Evolutionary conservation across 768 basidiomycete species (phyloP).

Genomic region (Auriscalpium microsporum): DNA sequence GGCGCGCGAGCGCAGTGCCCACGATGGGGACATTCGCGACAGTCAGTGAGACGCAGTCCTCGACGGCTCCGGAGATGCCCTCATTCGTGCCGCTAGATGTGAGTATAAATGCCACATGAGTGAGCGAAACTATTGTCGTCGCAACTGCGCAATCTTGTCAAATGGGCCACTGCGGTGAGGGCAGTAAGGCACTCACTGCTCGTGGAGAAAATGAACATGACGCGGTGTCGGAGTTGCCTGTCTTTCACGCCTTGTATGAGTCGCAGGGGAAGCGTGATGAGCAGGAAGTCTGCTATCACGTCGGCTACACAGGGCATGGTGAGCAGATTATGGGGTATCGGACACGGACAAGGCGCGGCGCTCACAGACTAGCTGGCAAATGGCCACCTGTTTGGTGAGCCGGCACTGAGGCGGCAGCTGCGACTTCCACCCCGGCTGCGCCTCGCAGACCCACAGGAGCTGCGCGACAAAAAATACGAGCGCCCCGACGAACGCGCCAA

Average conservation of each 20-base stretch:
- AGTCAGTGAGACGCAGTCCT: slow-evolving; percentile 15
- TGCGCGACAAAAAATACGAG: slow-evolving; percentile 35
- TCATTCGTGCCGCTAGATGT: slow-evolving; percentile 19
- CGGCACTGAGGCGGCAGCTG: slow-evolving; percentile 30
- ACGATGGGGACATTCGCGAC: slow-evolving; percentile 10
- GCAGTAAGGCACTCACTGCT: slow-evolving; percentile 26
- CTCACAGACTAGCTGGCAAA: slow-evolving; percentile 45
- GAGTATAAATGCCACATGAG: slow-evolving; percentile 21
- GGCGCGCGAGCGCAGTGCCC: slow-evolving; percentile 6
- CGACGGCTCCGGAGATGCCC: slow-evolving; percentile 23
- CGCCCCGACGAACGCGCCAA: slow-evolving; percentile 22
- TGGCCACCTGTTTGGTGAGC: slow-evolving; percentile 37
- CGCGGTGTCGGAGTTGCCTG: slow-evolving; percentile 28
- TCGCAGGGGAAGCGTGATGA: slow-evolving; percentile 38
- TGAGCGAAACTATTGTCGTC: slow-evolving; percentile 22
- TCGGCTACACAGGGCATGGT: slow-evolving; percentile 29
- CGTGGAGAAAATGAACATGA: slow-evolving; percentile 45
- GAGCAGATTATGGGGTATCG: slow-evolving; percentile 1
- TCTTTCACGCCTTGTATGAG: slow-evolving; percentile 36
- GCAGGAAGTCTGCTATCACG: slow-evolving; percentile 34
- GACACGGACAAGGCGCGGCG: background rate
- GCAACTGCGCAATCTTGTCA: slow-evolving; percentile 3
- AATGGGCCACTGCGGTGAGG: background rate
- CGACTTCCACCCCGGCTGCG: slow-evolving; percentile 32
- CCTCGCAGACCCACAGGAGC: slow-evolving; percentile 36